Evolutionary conservation across 495 filamentous ascomycete species (phyloP).

Genomic region (Hyaloscypha bicolor): DNA sequence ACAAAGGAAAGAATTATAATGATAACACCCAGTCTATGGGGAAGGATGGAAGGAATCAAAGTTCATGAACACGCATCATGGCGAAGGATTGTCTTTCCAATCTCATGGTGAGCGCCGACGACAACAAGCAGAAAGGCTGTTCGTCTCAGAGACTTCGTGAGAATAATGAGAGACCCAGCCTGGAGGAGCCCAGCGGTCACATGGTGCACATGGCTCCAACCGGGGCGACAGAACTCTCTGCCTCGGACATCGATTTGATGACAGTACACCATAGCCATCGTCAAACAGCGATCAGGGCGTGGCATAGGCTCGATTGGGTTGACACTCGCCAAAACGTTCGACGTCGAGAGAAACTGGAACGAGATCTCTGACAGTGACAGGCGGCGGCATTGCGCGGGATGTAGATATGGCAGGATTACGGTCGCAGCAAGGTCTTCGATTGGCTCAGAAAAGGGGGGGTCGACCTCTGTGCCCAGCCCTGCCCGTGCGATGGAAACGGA

Average conservation of each 20-base stretch:
- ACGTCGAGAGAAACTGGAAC: constrained; percentile 29
- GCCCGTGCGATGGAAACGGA: background rate
- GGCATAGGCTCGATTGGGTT: constrained; percentile 25
- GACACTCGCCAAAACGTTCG: constrained; percentile 17
- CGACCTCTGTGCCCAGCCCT: constrained; percentile 1
- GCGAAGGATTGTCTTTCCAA: constrained; percentile 35
- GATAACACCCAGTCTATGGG: constrained; percentile 56
- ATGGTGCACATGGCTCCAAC: background rate
- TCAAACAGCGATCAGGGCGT: constrained; percentile 25
- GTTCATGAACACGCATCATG: constrained; percentile 33
- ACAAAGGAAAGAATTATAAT: constrained; percentile 39
- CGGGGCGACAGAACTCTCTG: constrained; percentile 1
- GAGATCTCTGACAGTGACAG: constrained; percentile 39
- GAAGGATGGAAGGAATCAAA: constrained; percentile 39
- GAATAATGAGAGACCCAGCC: constrained; percentile 24
- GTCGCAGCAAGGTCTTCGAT: constrained; percentile 12
- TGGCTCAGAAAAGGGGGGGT: constrained; percentile 6
- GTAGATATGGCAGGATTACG: constrained; percentile 24
- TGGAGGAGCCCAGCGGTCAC: background rate
- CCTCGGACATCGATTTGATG: constrained; percentile 2
- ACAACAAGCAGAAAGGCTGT: constrained; percentile 33
- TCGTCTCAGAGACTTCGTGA: constrained; percentile 29
- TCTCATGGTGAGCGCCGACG: constrained; percentile 34
- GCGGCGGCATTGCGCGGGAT: constrained; percentile 23
- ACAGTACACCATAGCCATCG: constrained; percentile 7